Evolutionary conservation across 805 yeast species (phyloP).

Genomic region (Wickerhamomyces hampshirensis): DNA sequence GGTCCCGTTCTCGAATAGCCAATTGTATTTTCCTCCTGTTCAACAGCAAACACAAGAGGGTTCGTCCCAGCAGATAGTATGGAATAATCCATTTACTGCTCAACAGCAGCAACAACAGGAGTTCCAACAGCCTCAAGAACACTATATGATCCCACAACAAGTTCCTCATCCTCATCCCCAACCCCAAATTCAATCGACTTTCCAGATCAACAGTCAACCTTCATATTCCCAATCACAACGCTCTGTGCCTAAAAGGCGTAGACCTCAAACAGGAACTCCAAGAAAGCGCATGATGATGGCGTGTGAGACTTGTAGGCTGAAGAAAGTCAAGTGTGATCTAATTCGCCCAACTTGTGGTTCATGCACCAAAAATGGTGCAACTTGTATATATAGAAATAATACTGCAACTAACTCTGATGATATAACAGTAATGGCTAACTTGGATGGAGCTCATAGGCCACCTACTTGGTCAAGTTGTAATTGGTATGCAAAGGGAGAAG

Average conservation of each 20-base stretch:
- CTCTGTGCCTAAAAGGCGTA: slow-evolving; percentile 9
- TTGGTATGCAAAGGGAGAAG: slow-evolving; percentile 19
- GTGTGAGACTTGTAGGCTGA: slow-evolving; percentile 37
- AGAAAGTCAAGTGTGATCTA: slow-evolving; percentile 47
- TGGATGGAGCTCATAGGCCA: slow-evolving; percentile 3
- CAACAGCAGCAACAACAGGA: no score
- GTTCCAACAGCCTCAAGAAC: no score
- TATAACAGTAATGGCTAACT: slow-evolving; percentile 6
- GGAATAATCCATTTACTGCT: no score
- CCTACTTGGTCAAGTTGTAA: slow-evolving; percentile 19
- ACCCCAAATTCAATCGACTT: no score
- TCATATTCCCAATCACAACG: no score
- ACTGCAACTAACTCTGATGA: slow-evolving; percentile 1
- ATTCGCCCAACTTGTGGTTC: slow-evolving; percentile 39
- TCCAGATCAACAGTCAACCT: no score
- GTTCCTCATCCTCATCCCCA: no score
- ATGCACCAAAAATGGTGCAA: slow-evolving; percentile 25
- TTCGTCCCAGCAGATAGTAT: no score
- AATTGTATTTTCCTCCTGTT: no score
- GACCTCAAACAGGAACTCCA: slow-evolving; percentile 1
- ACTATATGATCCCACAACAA: no score
- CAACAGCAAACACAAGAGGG: no score
- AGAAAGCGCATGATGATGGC: slow-evolving; percentile 26
- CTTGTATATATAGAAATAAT: slow-evolving; percentile 16
- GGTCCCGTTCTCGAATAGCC: no score